Evolutionary conservation across 768 basidiomycete species (phyloP), one percentile per base, ranked within the genome.

Genomic region (Strobilomyces dryophilus): DNA sequence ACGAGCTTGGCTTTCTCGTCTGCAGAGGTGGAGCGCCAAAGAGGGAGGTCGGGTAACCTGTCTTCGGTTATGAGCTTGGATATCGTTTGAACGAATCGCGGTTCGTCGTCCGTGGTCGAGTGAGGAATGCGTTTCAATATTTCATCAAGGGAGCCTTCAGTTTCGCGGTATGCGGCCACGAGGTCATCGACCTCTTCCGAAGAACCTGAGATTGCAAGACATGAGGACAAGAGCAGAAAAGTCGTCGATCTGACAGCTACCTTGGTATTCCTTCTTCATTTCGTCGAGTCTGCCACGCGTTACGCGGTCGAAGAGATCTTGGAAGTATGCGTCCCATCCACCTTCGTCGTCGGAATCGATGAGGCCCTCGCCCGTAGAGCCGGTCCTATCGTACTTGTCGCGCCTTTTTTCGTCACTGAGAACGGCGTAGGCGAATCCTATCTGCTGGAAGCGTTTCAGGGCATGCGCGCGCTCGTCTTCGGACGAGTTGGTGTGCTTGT

Each of bases 191-290:
- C 67, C 67, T 99, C 97, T 67, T 98, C 94, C 2, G 75, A 62
- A 14, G 95, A 97, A 48, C 87, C 95, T 98, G 61, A 3, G 35
- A 24, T 36, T 21, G 52, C 5, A 44, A 43, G 55, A 47, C 44
- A 40, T 43, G 44, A 52, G 32, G 8, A 17, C 1, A 7, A 35
- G 34, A 15, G 18, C 40, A 14, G 31, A 51, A 52, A 52, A 20
- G 15, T 6, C 10, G 21, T 40, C 27, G 2, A 43, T 18, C 35
- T 32, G 40, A 32, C 24, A 57, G 34, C 45, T 54, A 54, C 97
- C 92, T 77, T 98, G 94, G 70, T 99, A 99, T 62, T 84, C 85
- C 60, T 84, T 84, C 80, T 92, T 95, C 82, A 95, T 83, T 67
- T 97, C 91, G 58, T 98, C 93, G 49, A 99, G 75, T 67, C 84